Evolutionary conservation across 257 asterid genomes (phyloP), one percentile per base, ranked within the genome.

Genomic region (Gardenia jasminoides): DNA sequence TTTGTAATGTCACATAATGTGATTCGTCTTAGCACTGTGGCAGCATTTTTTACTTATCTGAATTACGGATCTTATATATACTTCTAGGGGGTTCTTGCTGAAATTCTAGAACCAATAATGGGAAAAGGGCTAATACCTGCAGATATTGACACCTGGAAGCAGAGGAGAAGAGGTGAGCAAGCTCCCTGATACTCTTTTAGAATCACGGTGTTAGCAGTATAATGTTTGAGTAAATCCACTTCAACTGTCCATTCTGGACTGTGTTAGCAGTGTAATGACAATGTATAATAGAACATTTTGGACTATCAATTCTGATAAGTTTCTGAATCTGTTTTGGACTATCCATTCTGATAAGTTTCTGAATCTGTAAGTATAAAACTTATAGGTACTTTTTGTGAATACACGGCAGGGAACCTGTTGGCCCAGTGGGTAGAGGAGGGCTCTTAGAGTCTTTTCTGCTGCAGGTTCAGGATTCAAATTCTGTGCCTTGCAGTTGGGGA

Each of bases 111-210:
- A 84, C 99, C 99, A 73, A 95, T 95, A 79, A 95, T 93, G 98
- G 99, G 99, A 59, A 95, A 95, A 87, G 99, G 98, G 67, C 92
- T 95, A 80, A 95, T 95, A 87, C 99, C 98, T 67, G 99, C 99
- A 52, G 99, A 95, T 79, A 92, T 93, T 36, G 93, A 93, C 79
- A 95, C 99, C 67, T 95, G 99, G 99, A 95, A 93, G 88, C 94
- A 85, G 86, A 93, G 99, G 79, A 88, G 99, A 92, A 90, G 98
- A 91, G 98, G 98, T 91, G 78, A 77, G 82, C 56, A 31, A 50
- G 70, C 33, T 39, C 72, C 71, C 19, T 43, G 71, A 64, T 33
- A n/a, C 10, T 61, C 19, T 16, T 65, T 47, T 47, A 47, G 30
- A 65, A 12, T 64, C 10, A 68, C 47, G 16, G 58, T 15, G 19